Percentiles rank a stretch among this genome's conserved stretches.
Conservation (phyloP, 148 eudicot species). For the Arbutus unedo region DNA sequence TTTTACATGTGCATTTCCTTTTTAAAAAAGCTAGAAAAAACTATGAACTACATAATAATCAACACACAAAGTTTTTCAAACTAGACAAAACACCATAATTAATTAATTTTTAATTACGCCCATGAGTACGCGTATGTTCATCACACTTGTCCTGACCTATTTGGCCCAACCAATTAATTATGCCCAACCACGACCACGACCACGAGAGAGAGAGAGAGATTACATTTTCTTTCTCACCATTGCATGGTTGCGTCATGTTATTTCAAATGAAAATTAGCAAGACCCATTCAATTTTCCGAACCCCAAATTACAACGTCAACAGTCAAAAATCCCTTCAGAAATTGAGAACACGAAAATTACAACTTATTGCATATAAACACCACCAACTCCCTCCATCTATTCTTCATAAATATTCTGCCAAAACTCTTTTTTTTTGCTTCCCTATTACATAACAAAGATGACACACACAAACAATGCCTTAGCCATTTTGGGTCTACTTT, state of each 20-base stretch:
- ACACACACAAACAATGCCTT: neutral
- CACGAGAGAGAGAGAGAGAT: no score
- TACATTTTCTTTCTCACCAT: no score
- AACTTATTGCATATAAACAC: slow-evolving; percentile 3
- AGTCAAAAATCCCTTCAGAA: neutral
- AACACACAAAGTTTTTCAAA: no score
- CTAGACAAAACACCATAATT: no score
- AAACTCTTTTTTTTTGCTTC: neutral
- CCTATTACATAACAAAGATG: neutral
- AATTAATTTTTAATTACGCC: no score
- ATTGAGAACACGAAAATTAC: neutral
- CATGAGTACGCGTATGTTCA: no score
- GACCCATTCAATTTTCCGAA: neutral
- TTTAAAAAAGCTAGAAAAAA: no score
- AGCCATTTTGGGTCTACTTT: slow-evolving; percentile 6
- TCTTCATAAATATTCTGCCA: neutral
- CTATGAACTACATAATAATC: no score
- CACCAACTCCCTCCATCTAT: neutral
- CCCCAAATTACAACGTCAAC: neutral
- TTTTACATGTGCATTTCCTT: no score
- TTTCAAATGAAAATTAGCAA: neutral
- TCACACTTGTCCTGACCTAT: no score
- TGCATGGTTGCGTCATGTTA: neutral
- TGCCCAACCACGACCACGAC: no score
- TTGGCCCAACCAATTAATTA: no score